Conservation (phyloP, 1,284 basidiomycete genomes). For the Crucibulum cyathiforme region DNA sequence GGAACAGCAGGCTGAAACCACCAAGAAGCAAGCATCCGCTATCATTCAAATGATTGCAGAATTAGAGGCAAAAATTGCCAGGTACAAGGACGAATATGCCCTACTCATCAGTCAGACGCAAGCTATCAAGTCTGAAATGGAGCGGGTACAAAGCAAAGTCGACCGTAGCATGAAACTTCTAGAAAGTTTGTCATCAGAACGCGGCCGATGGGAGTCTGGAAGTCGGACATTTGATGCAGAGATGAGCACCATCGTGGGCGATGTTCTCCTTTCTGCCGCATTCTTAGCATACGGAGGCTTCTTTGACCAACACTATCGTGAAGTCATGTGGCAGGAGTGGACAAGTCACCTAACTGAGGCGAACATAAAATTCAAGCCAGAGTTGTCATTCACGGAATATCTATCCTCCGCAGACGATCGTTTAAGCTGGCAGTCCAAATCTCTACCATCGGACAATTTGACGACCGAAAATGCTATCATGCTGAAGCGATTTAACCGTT, state of each 20-base stretch:
- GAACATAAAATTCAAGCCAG: constrained; percentile 91
- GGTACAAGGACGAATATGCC: constrained; percentile 98
- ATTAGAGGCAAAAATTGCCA: constrained; percentile 90
- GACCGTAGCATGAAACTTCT: constrained; percentile 96
- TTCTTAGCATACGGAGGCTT: constrained; percentile 98
- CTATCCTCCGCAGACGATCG: constrained; percentile 97
- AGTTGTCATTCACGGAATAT: constrained; percentile 94
- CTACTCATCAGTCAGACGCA: constrained; percentile 97
- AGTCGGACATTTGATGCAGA: constrained; percentile 97
- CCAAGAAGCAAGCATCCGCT: constrained; percentile 89
- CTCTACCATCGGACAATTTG: constrained; percentile 92
- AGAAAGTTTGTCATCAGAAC: constrained; percentile 94
- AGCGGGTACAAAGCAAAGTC: constrained; percentile 96
- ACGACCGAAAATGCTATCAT: constrained; percentile 99
- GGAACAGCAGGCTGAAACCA: constrained; percentile 90
- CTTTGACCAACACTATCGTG: constrained; percentile 99
- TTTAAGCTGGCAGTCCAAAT: constrained; percentile 94
- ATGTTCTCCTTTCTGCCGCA: constrained; percentile 94
- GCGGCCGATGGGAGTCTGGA: constrained; percentile 92
- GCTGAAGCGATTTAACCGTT: constrained; percentile 97
- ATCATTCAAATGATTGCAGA: constrained; percentile 94
- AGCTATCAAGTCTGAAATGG: constrained; percentile 98
- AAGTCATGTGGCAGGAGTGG: constrained; percentile 98
- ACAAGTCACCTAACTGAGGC: constrained; percentile 86
- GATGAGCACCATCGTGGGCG: constrained; percentile 99